A percentile compares a stretch with the other conserved stretches of the same genome.
Evolutionary conservation across 2,329 filamentous ascomycete genomes (phyloP).

Genomic region (Sporothrix euskadiensis): DNA sequence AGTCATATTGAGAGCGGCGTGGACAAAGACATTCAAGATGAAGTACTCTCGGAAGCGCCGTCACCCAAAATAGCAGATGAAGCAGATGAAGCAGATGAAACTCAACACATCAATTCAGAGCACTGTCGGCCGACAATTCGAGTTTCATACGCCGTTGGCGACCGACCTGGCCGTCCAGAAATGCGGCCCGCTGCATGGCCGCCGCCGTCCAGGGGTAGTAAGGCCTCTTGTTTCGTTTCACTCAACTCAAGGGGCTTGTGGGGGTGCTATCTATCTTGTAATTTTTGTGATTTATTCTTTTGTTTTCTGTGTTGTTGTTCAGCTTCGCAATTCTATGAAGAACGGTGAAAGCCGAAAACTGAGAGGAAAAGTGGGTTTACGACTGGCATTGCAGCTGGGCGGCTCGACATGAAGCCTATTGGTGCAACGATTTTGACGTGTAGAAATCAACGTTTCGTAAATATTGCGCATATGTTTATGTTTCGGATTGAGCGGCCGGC

Average conservation of each 20-base stretch:
- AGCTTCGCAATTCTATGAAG: too few relatives aligned
- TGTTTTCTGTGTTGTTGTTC: not conserved
- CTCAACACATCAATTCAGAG: not conserved
- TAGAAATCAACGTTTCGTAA: not conserved
- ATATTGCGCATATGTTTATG: not conserved
- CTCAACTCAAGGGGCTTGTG: too few relatives aligned
- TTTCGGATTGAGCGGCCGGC: not conserved
- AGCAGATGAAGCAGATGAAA: not conserved
- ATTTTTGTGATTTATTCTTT: not conserved
- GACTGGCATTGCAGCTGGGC: not conserved
- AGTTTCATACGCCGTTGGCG: not conserved
- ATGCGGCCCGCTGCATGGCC: slow-evolving; percentile 5
- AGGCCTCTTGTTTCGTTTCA: not conserved
- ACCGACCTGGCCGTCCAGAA: not conserved
- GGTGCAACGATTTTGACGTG: not conserved
- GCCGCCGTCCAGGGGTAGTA: not conserved
- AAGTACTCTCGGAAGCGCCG: not conserved
- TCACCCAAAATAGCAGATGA: slow-evolving; percentile 1
- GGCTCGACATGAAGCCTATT: slow-evolving; percentile 7
- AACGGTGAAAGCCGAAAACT: not conserved
- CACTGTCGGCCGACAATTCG: not conserved
- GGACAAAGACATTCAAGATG: not conserved
- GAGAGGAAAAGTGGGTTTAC: not conserved
- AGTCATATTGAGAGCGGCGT: not conserved
- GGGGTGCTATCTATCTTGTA: not conserved